A percentile compares a stretch with the other conserved stretches of the same genome.
These are phyloP conservation scores for Rhododendron griersonianum DNA, from an alignment of 148 eudicot genomes.

Conservation along the genomic window DNA sequence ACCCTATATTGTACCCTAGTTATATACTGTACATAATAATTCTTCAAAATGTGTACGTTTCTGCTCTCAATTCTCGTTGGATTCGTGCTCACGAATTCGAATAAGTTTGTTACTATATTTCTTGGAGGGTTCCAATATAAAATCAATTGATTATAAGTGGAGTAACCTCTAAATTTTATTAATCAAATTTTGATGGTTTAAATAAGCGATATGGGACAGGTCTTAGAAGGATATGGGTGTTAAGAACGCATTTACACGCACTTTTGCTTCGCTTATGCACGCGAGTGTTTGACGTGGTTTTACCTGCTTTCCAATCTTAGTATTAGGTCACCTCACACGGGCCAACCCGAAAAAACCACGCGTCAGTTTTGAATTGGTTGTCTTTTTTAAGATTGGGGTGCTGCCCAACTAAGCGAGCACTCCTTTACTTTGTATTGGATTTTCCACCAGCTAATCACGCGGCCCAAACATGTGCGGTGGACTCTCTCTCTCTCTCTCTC, in stretches of 20 bases:
- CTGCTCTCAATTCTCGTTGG: too few species aligned
- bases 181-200: rapidly evolving
- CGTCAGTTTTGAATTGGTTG: not conserved
- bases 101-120: too few species aligned
- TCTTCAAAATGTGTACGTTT: too few species aligned
- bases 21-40: too few species aligned
- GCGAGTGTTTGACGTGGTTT: not conserved
- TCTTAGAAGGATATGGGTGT: too few species aligned
- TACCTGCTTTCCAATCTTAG: too few species aligned
- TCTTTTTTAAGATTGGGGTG: not conserved
- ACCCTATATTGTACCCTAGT: too few species aligned
- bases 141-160: too few species aligned
- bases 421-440: not conserved
- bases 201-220: rapidly evolving
- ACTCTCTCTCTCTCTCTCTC: not conserved
- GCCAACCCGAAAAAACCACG: not conserved
- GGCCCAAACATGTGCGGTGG: not conserved
- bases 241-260: too few species aligned
- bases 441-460: constrained; percentile 4
- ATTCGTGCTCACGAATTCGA: too few species aligned
- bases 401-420: not conserved
- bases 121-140: too few species aligned
- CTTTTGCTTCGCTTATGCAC: not conserved
- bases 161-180: too few species aligned
- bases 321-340: not conserved